phyloP scores from a whole-genome alignment of 129 eudicot species.

The Chrysanthemum seticuspe region DNA sequence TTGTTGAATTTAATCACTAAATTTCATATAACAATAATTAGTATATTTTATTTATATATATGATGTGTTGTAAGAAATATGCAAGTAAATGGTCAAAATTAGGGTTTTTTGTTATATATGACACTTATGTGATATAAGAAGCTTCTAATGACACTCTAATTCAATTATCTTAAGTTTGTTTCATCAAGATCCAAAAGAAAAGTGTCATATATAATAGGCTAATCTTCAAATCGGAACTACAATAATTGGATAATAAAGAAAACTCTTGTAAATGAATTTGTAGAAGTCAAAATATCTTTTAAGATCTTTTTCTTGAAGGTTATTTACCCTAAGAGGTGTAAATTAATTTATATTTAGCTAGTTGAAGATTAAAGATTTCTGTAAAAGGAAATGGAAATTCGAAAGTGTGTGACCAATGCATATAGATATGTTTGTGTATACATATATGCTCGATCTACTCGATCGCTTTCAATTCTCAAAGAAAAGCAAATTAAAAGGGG shows the following conservation, averaged over 20 bases:
- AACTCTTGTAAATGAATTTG: neutral
- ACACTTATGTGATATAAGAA: neutral
- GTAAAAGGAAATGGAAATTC: constrained; percentile 28
- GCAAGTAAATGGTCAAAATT: neutral
- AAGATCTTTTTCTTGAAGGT: neutral
- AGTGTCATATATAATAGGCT: neutral
- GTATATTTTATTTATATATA: no score
- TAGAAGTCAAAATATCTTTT: neutral
- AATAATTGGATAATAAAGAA: neutral
- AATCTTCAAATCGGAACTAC: neutral
- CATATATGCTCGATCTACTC: constrained; percentile 13
- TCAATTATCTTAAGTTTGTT: neutral
- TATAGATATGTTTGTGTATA: constrained; percentile 22
- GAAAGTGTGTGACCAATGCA: constrained; percentile 27
- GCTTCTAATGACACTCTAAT: constrained; percentile 4
- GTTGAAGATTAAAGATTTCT: constrained; percentile 27
- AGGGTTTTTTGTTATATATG: neutral
- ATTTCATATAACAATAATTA: no score
- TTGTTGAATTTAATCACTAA: constrained; percentile 17
- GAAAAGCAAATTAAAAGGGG: neutral
- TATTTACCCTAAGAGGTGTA: neutral
- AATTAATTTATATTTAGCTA: neutral
- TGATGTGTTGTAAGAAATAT: neutral
- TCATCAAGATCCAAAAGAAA: neutral
- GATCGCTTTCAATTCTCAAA: constrained; percentile 29